Percentiles rank a stretch among this genome's conserved stretches.
phyloP scores from a whole-genome alignment of 331 rosid species.

The Rhamnella rubrinervis region DNA sequence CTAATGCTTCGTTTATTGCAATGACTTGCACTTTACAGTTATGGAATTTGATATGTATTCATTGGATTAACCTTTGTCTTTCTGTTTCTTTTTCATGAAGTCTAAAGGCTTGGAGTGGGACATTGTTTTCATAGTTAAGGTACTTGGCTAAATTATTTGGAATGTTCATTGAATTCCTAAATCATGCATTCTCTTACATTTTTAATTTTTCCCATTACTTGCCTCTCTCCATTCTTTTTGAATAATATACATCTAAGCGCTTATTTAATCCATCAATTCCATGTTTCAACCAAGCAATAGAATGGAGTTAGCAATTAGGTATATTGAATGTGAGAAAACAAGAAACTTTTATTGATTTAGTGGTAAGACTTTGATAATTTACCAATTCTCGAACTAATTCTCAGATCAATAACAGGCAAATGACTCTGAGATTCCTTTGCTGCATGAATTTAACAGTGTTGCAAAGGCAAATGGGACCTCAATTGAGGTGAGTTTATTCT shows the following conservation, averaged over 20 bases:
- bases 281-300: too few species aligned
- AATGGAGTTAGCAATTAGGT: too few species aligned
- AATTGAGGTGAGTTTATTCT: slow-evolving; percentile 61
- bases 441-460: slow-evolving; percentile 64
- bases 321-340: too few species aligned
- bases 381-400: too few species aligned
- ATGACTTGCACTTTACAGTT: background rate
- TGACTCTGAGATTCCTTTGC: slow-evolving; percentile 86
- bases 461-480: slow-evolving; percentile 61
- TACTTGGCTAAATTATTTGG: background rate
- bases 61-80: slow-evolving; percentile 10
- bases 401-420: slow-evolving; percentile 53
- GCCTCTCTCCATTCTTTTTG: background rate
- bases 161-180: background rate
- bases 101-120: slow-evolving; percentile 99
- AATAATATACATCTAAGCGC: too few species aligned
- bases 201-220: background rate
- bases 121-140: background rate
- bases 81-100: slow-evolving; percentile 42
- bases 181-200: too few species aligned
- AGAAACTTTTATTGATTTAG: too few species aligned
- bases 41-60: background rate
- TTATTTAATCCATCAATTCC: too few species aligned
- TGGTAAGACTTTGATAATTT: too few species aligned
- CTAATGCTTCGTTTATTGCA: too few species aligned